These are phyloP conservation scores for Rhizopogon rudus DNA, from an alignment of 768 basidiomycete genomes.

Conservation along the genomic window DNA sequence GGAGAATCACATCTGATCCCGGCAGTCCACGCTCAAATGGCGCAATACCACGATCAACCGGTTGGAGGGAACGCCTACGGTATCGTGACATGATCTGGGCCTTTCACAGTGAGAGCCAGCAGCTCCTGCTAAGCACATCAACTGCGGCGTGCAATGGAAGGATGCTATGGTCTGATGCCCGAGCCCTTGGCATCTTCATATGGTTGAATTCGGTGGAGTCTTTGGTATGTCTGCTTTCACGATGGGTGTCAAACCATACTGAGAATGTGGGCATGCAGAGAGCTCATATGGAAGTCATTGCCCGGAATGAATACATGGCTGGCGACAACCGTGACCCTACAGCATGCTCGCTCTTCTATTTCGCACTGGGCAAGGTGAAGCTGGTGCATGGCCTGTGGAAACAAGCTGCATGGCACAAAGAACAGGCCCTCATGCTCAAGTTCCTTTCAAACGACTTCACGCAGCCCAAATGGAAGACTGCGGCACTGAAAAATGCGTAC, in stretches of 20 bases:
- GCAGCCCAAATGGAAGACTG: constrained; percentile 80
- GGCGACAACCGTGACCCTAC: constrained; percentile 87
- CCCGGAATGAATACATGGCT: constrained; percentile 89
- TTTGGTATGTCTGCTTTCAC: constrained; percentile 49
- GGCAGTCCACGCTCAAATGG: constrained; percentile 42
- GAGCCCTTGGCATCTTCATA: constrained; percentile 78
- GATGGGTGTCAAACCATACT: neutral
- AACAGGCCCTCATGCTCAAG: constrained; percentile 84
- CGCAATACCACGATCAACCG: constrained; percentile 40
- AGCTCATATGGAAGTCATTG: constrained; percentile 80
- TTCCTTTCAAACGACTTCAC: constrained; percentile 90
- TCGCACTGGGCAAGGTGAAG: constrained; percentile 88
- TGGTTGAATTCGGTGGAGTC: constrained; percentile 82
- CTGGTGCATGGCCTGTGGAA: constrained; percentile 95
- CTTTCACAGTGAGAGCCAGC: constrained; percentile 92
- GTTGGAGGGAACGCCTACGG: constrained; percentile 70
- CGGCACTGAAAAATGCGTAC: constrained; percentile 95
- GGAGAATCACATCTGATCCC: constrained; percentile 45
- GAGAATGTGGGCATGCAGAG: constrained; percentile 40
- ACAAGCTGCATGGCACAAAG: constrained; percentile 91
- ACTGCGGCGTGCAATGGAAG: constrained; percentile 72
- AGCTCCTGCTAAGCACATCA: constrained; percentile 69
- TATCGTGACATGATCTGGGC: constrained; percentile 98
- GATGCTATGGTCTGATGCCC: constrained; percentile 88
- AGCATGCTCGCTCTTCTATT: constrained; percentile 87